Base-by-base conservation (phyloP, 805 yeast genomes). In the Wickerhamiella nectarea region DNA sequence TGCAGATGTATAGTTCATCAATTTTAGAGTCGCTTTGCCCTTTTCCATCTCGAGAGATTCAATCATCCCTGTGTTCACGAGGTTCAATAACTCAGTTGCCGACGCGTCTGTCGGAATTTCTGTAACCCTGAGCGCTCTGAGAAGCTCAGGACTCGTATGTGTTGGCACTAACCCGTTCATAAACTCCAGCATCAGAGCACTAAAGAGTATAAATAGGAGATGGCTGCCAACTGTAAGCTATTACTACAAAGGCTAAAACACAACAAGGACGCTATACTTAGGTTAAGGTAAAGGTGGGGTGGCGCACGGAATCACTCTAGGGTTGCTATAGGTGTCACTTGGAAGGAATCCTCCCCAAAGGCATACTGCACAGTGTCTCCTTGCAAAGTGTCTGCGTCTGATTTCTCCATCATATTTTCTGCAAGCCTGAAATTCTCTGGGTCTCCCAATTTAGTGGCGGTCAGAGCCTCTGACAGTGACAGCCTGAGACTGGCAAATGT, bases 31-130 rank as follows among this genome's bases (percentile, higher is more conserved):
- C 10, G 42, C 42, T 4, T 5, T 2, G 95, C 95, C 68, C 94
- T 86, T 67, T 75, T 76, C 61, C 84, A 86, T 29, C 79, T 75
- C 1, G 91, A 86, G n/a, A 44, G 74, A 76, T 64, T 87, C 96
- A 44, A 87, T 75, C 21, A 84, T 77, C 25, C 96, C 97, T 25
- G 93, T 79, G 53, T 94, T 75, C 24, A 87, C 95, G 60, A 85
- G 93, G 58, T 87, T 87, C 56, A 89, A 69, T 40, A 91, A 64
- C 55, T 84, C 94, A 53, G 80, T 76, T 4, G 89, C 76, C 15
- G 86, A 75, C 46, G 86, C 70, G 48, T 79, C 81, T n/a, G 71
- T 63, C 1, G 97, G 95, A 31, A 89, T 72, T 57, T 84, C 85
- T 12, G 95, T 95, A 54, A 89, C 67, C 57, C 85, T 84, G 8